Percentiles rank a stretch among this genome's conserved stretches.
phyloP scores from a whole-genome alignment of 306 rosid species.

The Cicer pinnatifidum region DNA sequence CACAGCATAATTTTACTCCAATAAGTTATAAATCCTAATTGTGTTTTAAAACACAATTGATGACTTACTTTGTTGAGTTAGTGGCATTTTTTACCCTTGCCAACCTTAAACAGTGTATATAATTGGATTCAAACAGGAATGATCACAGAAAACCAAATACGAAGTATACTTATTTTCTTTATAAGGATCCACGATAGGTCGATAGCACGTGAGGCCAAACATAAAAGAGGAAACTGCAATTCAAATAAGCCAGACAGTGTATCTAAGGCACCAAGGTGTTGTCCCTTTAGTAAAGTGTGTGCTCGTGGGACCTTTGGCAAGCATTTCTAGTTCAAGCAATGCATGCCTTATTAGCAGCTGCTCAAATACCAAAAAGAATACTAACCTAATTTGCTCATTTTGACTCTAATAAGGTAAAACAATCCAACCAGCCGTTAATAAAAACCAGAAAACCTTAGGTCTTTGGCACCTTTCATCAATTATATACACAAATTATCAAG shows the following conservation, averaged over 20 bases:
- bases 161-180: neutral
- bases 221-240: neutral
- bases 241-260: neutral
- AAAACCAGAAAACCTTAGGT: neutral
- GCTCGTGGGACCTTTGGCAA: neutral
- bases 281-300: neutral
- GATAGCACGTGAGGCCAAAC: constrained; percentile 7
- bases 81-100: neutral
- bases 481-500: neutral
- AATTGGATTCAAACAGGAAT: neutral
- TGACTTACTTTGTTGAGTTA: neutral
- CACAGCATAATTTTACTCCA: constrained; percentile 26
- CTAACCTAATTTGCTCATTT: neutral
- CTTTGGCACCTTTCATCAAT: constrained; percentile 27
- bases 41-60: neutral
- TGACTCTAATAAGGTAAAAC: neutral
- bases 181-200: neutral
- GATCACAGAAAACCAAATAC: neutral
- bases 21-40: neutral
- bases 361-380: constrained; percentile 8
- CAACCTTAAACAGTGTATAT: constrained; percentile 6
- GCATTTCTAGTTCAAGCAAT: neutral
- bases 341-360: neutral
- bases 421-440: neutral
- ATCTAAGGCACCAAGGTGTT: neutral